phyloP scores from a whole-genome alignment of 2,329 filamentous ascomycete species.

The Penicillium sp. region DNA sequence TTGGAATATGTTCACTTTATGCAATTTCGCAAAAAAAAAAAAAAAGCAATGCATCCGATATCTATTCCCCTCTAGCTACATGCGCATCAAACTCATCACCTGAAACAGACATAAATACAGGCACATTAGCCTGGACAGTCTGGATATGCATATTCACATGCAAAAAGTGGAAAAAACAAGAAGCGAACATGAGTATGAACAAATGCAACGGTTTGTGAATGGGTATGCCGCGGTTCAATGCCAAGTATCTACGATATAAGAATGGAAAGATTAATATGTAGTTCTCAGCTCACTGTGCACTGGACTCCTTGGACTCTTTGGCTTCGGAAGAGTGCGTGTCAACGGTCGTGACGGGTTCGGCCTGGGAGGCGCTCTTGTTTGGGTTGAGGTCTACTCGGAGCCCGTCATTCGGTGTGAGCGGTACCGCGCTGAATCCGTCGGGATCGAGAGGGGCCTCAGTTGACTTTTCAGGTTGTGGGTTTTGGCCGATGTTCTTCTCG shows the following conservation, averaged over 20 bases:
- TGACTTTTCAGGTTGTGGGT: background rate
- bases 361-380: background rate
- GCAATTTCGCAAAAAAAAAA: background rate
- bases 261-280: background rate
- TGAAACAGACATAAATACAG: background rate
- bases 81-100: background rate
- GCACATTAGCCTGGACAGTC: background rate
- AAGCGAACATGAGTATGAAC: background rate
- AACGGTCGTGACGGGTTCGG: background rate
- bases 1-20: background rate
- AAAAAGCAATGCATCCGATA: background rate
- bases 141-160: conserved; percentile 1
- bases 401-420: conserved; percentile 16
- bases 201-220: conserved; percentile 2
- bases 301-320: background rate
- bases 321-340: background rate
- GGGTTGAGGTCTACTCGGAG: conserved; percentile 12
- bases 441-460: conserved; percentile 2
- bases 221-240: conserved; percentile 11
- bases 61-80: background rate
- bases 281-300: background rate
- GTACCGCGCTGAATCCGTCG: conserved; percentile 20
- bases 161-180: background rate
- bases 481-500: background rate
- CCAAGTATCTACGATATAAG: background rate